Conservation (phyloP, 345 rosid species). For the Arabidopsis suecica region DNA sequence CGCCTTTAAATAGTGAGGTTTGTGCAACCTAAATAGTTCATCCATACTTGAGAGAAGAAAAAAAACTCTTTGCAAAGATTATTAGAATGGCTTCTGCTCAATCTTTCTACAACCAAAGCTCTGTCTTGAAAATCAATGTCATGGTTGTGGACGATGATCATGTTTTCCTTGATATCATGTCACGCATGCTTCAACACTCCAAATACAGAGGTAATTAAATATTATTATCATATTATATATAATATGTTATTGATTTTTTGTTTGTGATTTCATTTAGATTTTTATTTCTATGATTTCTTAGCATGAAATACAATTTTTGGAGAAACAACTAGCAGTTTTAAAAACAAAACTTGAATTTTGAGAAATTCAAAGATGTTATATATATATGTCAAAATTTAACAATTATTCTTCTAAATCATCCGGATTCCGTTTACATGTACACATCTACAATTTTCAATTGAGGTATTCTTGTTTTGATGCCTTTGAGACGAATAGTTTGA, state of each 20-base stretch:
- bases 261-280: neutral
- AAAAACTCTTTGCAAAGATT: conserved; percentile 16
- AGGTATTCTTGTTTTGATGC: conserved; percentile 3
- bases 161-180: conserved; percentile 52
- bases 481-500: neutral
- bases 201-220: conserved; percentile 53
- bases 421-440: conserved; percentile 3
- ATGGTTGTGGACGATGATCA: conserved; percentile 75
- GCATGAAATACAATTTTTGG: neutral
- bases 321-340: neutral
- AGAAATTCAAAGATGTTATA: neutral
- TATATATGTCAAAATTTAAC: neutral
- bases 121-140: conserved; percentile 46
- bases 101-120: conserved; percentile 28
- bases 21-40: conserved; percentile 24
- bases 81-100: conserved; percentile 38
- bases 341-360: neutral
- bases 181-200: conserved; percentile 55
- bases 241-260: neutral
- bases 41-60: neutral
- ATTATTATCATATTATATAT: neutral
- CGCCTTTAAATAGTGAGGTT: conserved; percentile 33
- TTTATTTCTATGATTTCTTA: neutral
- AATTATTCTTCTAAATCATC: neutral
- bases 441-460: neutral